Evolutionary conservation across 805 yeast species (phyloP), one percentile per base, ranked within the genome.

Genomic region (Zygosaccharomyces gambellarensis): DNA sequence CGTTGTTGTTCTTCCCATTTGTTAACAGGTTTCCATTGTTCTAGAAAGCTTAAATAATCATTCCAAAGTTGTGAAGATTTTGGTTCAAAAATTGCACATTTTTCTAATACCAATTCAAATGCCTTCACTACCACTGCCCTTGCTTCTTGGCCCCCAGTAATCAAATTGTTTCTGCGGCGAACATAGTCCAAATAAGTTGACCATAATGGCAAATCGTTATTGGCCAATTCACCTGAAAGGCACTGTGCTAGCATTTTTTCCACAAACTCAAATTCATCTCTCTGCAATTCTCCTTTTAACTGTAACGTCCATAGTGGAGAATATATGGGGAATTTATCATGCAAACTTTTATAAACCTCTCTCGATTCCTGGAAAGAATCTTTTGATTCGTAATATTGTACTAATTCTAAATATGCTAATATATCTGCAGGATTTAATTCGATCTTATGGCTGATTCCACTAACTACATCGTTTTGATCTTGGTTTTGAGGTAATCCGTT

Each of bases 1-100:
- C 87, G 84, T 58, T 86, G 90, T 62, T 86, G 90, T 54, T 81
- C 84, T 62, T 92, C 98, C 85, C 92, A 88, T 39, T 83, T 80
- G 31, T 83, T 81, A 14, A 80, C 75, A 2, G 96, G 90, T 43
- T 81, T 81, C 92, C 94, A 87, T 30, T 78, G 72, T 55, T 81
- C 83, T 53, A 90, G 75, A 60, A 89, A 90, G 8, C 77, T 82
- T n/a, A 94, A 63, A 63, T 88, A 94, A 57, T 87, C 94, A 43
- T 76, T 73, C 96, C 97, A 92, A 38, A 94, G 69, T 2, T 73
- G 72, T 29, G 85, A 83, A 17, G 90, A 78, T 31, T 78, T 73
- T 4, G 85, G 78, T 64, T 94, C 98, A 47, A 57, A 62, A 29
- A 80, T 68, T 0, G 97, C 97, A 45, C 90, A 87, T 51, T 82